Evolutionary conservation across 2,329 filamentous ascomycete species (phyloP).

Genomic region (Bipolaris cookei): DNA sequence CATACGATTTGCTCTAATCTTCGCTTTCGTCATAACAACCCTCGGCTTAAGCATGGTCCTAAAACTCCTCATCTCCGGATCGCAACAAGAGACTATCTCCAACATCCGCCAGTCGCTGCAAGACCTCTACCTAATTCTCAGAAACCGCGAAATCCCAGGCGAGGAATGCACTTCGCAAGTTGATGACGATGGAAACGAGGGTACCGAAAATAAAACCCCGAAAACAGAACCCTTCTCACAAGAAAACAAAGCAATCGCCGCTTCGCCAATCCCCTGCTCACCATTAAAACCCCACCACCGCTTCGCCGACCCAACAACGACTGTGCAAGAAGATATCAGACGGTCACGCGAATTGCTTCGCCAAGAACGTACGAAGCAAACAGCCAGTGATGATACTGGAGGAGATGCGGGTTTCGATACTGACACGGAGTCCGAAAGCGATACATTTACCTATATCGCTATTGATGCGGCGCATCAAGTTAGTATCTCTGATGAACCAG

Average conservation of each 20-base stretch:
- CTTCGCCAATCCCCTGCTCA: background rate
- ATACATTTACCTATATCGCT: background rate
- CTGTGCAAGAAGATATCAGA: background rate
- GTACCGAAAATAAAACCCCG: background rate
- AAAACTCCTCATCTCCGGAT: background rate
- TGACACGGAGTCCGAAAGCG: background rate
- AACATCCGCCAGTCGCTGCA: background rate
- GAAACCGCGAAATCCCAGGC: background rate
- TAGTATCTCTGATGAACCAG: background rate
- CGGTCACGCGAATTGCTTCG: background rate
- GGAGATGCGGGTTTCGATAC: background rate
- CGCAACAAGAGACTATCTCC: background rate
- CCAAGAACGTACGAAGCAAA: background rate
- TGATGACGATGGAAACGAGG: background rate
- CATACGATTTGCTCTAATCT: background rate
- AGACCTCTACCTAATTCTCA: conserved; percentile 4
- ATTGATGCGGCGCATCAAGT: background rate
- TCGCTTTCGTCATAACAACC: background rate
- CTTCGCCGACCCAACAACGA: background rate
- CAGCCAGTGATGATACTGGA: background rate
- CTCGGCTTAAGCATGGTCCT: conserved; percentile 4
- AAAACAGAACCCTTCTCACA: background rate
- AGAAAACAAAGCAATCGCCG: background rate
- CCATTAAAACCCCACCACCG: background rate
- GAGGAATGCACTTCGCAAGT: background rate